These are phyloP conservation scores for Penicillium malachiteum DNA, from an alignment of 495 filamentous ascomycete species.

Conservation along the genomic window DNA sequence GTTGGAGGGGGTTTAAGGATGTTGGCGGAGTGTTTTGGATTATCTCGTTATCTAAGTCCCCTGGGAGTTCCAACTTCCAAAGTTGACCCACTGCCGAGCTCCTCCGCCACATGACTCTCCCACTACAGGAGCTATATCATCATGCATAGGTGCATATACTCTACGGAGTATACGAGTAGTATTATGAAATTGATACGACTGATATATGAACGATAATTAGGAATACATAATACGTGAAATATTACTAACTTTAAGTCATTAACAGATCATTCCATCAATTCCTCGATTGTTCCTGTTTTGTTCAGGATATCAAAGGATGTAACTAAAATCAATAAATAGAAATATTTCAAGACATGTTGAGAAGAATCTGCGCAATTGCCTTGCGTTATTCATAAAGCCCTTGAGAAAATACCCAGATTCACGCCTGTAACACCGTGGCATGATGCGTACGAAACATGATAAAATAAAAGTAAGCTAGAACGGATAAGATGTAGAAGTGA, in stretches of 20 bases:
- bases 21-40: conserved; percentile 2
- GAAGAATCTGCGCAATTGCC: conserved; percentile 1
- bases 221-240: no score
- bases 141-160: no score
- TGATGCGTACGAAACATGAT: conserved; percentile 7
- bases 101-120: no score
- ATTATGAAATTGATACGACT: no score
- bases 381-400: background rate
- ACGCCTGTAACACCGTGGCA: conserved; percentile 25
- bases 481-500: background rate
- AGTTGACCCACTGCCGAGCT: no score
- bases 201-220: no score
- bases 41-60: background rate
- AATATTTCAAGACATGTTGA: background rate
- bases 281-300: background rate
- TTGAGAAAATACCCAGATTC: background rate
- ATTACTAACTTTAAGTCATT: no score
- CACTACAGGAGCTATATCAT: no score
- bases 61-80: no score
- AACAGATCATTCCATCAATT: background rate
- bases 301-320: background rate
- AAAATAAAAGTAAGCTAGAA: conserved; percentile 2
- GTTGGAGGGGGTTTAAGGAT: background rate
- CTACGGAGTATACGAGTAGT: no score
- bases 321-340: no score